phyloP scores from a whole-genome alignment of 306 rosid species.

The Carpinus viminea region DNA sequence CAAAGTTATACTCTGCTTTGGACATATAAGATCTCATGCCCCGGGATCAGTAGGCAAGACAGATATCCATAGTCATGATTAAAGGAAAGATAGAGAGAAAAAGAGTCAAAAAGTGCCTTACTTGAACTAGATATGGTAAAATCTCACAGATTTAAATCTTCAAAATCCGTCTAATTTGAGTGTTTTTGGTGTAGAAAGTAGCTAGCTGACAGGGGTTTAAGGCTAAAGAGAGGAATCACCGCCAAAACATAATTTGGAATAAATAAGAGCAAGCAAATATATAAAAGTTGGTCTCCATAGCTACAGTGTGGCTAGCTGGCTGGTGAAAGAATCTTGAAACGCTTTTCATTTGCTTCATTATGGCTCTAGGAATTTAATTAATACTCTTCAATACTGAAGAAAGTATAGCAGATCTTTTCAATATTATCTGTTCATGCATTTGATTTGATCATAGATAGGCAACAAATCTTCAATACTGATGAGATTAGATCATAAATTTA shows the following conservation, averaged over 20 bases:
- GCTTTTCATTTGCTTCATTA: no score
- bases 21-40: conserved; percentile 27
- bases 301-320: no score
- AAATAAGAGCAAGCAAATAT: background rate
- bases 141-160: background rate
- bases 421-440: background rate
- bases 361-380: no score
- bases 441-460: background rate
- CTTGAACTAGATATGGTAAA: background rate
- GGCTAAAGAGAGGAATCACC: background rate
- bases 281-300: no score
- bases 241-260: background rate
- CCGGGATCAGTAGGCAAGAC: conserved; percentile 40
- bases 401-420: background rate
- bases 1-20: conserved; percentile 33
- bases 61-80: conserved; percentile 35
- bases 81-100: conserved; percentile 16
- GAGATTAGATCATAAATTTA: background rate
- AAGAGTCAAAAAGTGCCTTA: conserved; percentile 4
- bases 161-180: background rate
- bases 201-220: background rate
- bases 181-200: background rate
- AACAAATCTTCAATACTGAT: background rate
- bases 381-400: no score
- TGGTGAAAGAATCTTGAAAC: no score